Percentiles rank a stretch among this genome's conserved stretches.
Evolutionary conservation across 139 green algal species (phyloP).

Genomic region (Coelastrella sp.): DNA sequence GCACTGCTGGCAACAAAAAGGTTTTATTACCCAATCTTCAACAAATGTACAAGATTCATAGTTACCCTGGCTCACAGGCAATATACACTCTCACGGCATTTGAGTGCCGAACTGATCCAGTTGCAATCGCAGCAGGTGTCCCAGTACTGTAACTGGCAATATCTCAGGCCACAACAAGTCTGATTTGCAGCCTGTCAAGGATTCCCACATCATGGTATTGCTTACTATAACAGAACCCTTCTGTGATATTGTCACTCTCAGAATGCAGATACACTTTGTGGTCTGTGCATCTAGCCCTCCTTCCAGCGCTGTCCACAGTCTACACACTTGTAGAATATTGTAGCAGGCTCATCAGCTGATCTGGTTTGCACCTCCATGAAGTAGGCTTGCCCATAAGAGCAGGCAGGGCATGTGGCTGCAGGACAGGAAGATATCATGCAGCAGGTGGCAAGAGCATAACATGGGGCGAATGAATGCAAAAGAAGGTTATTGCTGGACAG

Average conservation of each 20-base stretch:
- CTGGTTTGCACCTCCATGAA: slow-evolving; percentile 96
- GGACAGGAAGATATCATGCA: slow-evolving; percentile 2
- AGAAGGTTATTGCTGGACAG: too few relatives aligned
- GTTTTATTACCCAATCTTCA: too few relatives aligned
- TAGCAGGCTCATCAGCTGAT: slow-evolving; percentile 95
- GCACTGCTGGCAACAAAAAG: too few relatives aligned
- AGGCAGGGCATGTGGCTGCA: slow-evolving; percentile 84
- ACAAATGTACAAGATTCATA: too few relatives aligned
- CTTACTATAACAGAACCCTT: background rate
- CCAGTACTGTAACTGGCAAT: too few relatives aligned
- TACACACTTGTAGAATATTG: slow-evolving; percentile 91
- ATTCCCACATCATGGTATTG: too few relatives aligned
- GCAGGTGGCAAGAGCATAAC: background rate
- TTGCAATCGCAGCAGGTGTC: too few relatives aligned
- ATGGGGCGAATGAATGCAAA: background rate
- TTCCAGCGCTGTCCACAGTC: slow-evolving; percentile 82
- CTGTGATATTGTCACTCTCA: background rate
- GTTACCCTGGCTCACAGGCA: too few relatives aligned
- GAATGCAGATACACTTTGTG: background rate
- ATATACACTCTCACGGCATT: too few relatives aligned
- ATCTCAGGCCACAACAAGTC: too few relatives aligned
- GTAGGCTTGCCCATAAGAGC: slow-evolving; percentile 83
- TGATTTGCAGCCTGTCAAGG: too few relatives aligned
- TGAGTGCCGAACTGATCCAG: too few relatives aligned
- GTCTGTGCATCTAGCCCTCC: slow-evolving; percentile 60